These are phyloP conservation scores for Monosporozyma servazzii DNA, from an alignment of 805 yeast genomes.

Conservation along the genomic window DNA sequence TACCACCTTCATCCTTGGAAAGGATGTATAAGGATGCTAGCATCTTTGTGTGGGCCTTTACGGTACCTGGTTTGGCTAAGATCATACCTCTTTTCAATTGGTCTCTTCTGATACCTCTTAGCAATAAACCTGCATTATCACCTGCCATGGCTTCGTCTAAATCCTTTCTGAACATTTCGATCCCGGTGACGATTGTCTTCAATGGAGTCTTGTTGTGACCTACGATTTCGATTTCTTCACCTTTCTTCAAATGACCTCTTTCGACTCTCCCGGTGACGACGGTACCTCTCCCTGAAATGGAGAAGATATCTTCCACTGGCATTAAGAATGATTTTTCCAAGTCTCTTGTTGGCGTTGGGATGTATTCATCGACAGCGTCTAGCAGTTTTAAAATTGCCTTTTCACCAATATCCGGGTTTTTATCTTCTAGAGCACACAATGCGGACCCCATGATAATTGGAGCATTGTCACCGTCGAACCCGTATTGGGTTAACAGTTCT, in stretches of 20 bases:
- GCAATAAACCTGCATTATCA: slow-evolving; percentile 95
- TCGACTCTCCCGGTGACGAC: slow-evolving; percentile 98
- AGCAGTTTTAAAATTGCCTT: slow-evolving; percentile 74
- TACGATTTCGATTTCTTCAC: slow-evolving; percentile 96
- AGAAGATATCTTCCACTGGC: slow-evolving; percentile 96
- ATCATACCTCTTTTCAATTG: slow-evolving; percentile 97
- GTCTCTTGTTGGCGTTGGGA: slow-evolving; percentile 96
- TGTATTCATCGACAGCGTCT: slow-evolving; percentile 86
- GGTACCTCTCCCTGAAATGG: slow-evolving; percentile 99
- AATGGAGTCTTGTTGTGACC: slow-evolving; percentile 80
- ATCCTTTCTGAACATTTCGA: slow-evolving; percentile 99
- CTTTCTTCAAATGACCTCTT: slow-evolving; percentile 95
- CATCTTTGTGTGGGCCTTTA: slow-evolving; percentile 87
- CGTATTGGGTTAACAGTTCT: slow-evolving; percentile 81
- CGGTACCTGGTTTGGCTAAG: slow-evolving; percentile 82
- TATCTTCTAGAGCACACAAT: slow-evolving; percentile 85
- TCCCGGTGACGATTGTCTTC: slow-evolving; percentile 94
- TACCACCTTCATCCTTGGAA: slow-evolving; percentile 98
- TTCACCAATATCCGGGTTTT: slow-evolving; percentile 83
- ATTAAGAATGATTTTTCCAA: slow-evolving; percentile 91
- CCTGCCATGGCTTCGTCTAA: slow-evolving; percentile 97
- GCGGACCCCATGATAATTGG: slow-evolving; percentile 99
- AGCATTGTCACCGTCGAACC: slow-evolving; percentile 96
- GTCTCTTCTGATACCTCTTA: slow-evolving; percentile 98
- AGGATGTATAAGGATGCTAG: slow-evolving; percentile 87